Evolutionary conservation across 192 early-diverging fungal genomes (phyloP).

Genomic region (Tieghemiomyces parasiticus): DNA sequence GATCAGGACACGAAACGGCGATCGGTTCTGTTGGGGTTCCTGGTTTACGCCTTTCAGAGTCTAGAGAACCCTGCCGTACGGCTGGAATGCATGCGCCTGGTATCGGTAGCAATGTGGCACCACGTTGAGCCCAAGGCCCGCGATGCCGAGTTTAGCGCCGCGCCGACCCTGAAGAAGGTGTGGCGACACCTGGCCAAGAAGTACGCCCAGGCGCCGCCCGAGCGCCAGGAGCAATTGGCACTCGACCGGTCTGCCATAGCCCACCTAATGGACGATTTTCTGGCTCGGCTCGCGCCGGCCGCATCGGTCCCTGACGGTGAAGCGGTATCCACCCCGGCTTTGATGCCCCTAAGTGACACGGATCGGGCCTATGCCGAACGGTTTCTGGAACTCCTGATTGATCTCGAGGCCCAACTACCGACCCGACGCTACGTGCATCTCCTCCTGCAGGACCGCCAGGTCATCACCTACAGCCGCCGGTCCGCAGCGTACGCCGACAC

Average conservation of each 20-base stretch:
- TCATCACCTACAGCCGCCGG: constrained; percentile 28
- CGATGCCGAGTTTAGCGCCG: constrained; percentile 41
- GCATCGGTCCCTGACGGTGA: neutral
- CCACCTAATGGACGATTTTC: constrained; percentile 44
- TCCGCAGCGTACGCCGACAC: constrained; percentile 5
- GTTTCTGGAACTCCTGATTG: constrained; percentile 74
- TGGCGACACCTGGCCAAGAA: constrained; percentile 50
- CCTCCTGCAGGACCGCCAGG: constrained; percentile 65
- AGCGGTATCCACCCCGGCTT: neutral
- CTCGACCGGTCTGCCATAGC: constrained; percentile 53
- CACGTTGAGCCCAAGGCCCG: constrained; percentile 32
- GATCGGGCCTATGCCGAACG: constrained; percentile 37
- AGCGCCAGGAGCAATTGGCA: constrained; percentile 31
- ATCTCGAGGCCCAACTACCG: constrained; percentile 74
- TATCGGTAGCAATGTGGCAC: constrained; percentile 62
- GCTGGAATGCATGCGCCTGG: constrained; percentile 57
- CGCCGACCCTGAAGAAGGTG: constrained; percentile 43
- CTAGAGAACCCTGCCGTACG: constrained; percentile 68
- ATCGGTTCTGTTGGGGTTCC: constrained; percentile 46
- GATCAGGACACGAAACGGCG: constrained; percentile 17
- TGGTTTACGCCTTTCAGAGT: constrained; percentile 72
- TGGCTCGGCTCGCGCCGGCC: no score
- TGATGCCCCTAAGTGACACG: neutral
- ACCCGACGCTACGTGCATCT: constrained; percentile 79
- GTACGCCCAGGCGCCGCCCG: constrained; percentile 21